Evolutionary conservation across 2,329 filamentous ascomycete species (phyloP).

Genomic region (Phyllosticta citrichinensis): DNA sequence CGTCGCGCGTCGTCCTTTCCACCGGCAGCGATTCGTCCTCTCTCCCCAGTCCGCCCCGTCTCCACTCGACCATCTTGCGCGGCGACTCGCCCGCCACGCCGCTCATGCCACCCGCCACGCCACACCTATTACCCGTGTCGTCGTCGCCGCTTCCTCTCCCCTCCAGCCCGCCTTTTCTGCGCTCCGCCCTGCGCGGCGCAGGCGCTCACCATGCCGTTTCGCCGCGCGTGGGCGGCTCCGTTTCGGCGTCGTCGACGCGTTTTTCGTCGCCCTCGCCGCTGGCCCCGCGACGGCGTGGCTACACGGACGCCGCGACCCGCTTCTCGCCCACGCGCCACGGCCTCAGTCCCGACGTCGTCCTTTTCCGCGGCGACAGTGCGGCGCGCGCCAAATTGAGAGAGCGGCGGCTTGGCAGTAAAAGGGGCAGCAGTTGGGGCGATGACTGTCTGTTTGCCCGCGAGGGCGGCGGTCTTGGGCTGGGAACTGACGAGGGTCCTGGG

Average conservation of each 20-base stretch:
- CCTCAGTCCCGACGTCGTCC: constrained; percentile 3
- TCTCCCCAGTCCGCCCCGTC: background rate
- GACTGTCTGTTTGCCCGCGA: background rate
- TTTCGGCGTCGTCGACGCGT: background rate
- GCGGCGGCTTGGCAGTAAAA: background rate
- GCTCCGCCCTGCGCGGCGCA: background rate
- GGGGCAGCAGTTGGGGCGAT: background rate
- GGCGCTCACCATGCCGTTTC: no score
- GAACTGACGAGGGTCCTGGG: no score
- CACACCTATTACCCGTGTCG: background rate
- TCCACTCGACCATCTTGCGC: background rate
- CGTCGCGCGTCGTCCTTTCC: background rate
- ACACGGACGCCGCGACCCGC: background rate
- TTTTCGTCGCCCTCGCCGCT: background rate
- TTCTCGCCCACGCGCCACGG: constrained; percentile 57
- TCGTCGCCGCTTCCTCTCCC: background rate
- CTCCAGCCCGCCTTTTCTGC: background rate
- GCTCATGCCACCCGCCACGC: background rate
- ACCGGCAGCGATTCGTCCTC: background rate
- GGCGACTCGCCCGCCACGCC: background rate
- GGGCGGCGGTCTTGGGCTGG: no score
- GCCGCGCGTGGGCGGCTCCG: background rate
- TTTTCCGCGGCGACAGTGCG: constrained; percentile 1
- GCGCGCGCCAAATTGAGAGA: background rate
- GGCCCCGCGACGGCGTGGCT: no score